Evolutionary conservation across 192 early-diverging fungal genomes (phyloP).

Genomic region (Coemansia sp.): DNA sequence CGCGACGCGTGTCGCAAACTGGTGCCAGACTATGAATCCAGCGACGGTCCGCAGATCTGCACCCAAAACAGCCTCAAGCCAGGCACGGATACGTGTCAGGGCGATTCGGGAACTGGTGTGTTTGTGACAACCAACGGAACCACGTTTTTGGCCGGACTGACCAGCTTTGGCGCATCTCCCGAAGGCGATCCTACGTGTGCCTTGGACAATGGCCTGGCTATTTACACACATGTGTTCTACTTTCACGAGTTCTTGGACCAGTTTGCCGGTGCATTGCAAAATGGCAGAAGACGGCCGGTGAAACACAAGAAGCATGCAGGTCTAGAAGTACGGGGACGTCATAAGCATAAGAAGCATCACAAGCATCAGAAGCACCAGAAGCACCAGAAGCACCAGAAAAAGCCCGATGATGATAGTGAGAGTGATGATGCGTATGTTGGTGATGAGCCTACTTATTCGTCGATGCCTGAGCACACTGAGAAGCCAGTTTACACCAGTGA

Average conservation of each 20-base stretch:
- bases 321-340: background rate
- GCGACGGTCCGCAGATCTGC: conserved; percentile 49
- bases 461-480: background rate
- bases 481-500: background rate
- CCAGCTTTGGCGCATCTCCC: conserved; percentile 44
- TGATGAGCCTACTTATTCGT: background rate
- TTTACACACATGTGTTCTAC: conserved; percentile 44
- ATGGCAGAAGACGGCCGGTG: background rate
- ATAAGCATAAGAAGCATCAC: background rate
- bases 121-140: conserved; percentile 17
- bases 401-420: background rate
- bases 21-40: conserved; percentile 28
- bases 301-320: background rate
- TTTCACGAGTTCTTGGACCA: conserved; percentile 28
- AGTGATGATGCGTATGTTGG: background rate
- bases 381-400: background rate
- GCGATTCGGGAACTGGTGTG: conserved; percentile 47
- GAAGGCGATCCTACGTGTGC: conserved; percentile 43
- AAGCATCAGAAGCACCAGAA: background rate
- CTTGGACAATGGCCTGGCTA: conserved; percentile 36
- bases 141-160: conserved; percentile 34
- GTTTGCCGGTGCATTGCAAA: background rate
- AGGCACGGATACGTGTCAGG: conserved; percentile 48
- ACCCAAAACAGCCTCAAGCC: conserved; percentile 40
- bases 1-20: conserved; percentile 26